A percentile compares a stretch with the other conserved stretches of the same genome.
These are phyloP conservation scores for Rubroboletus satanas DNA, from an alignment of 768 basidiomycete genomes.

Conservation along the genomic window DNA sequence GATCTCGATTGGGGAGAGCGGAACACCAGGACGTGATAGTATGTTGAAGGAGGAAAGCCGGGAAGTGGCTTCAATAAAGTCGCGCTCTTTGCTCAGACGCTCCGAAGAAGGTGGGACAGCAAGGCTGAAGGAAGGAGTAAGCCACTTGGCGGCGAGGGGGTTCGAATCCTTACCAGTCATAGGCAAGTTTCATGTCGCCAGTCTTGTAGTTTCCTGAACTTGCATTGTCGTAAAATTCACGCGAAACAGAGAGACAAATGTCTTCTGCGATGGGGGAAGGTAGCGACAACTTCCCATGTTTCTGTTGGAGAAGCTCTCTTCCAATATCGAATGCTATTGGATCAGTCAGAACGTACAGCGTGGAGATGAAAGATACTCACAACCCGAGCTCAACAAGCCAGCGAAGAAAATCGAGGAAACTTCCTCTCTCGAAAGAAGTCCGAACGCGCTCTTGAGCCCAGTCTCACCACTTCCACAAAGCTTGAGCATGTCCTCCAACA, in stretches of 20 bases:
- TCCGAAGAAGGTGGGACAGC: conserved; percentile 67
- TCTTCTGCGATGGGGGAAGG: conserved; percentile 57
- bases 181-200: conserved; percentile 96
- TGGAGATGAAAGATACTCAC: conserved; percentile 49
- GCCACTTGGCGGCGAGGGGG: not conserved
- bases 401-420: conserved; percentile 79
- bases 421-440: conserved; percentile 65
- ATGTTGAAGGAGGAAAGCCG: conserved; percentile 91
- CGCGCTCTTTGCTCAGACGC: conserved; percentile 63
- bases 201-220: conserved; percentile 85
- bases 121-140: conserved; percentile 48
- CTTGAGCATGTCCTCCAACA: conserved; percentile 89
- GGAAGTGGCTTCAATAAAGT: conserved; percentile 97
- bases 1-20: conserved; percentile 89
- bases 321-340: conserved; percentile 64
- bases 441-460: conserved; percentile 73
- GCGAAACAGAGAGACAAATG: conserved; percentile 74
- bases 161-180: conserved; percentile 69
- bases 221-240: conserved; percentile 95
- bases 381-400: conserved; percentile 80
- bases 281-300: conserved; percentile 46
- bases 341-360: conserved; percentile 6
- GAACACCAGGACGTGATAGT: conserved; percentile 65
- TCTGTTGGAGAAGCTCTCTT: conserved; percentile 52
- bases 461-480: conserved; percentile 62